A percentile compares a stretch with the other conserved stretches of the same genome.
phyloP scores from a whole-genome alignment of 805 yeast genomes.

The Phaffomyces thermotolerans region DNA sequence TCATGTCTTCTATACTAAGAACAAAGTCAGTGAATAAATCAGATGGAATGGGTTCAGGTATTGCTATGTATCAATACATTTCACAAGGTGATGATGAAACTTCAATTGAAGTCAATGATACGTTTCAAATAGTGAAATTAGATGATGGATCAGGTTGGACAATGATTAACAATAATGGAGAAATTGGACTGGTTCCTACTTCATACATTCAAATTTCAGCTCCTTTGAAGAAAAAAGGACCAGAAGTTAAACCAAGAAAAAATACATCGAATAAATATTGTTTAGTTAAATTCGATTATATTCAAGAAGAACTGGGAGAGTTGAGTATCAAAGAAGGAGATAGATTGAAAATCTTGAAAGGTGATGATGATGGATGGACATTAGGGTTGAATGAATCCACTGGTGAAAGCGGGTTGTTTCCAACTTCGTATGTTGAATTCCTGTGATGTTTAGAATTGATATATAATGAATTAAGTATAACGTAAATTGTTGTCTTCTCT shows the following conservation, averaged over 20 bases:
- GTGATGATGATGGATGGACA: slow-evolving; percentile 93
- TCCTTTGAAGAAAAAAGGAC: slow-evolving; percentile 14
- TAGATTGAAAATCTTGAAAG: slow-evolving; percentile 54
- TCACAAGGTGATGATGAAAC: slow-evolving; percentile 77
- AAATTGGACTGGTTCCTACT: slow-evolving; percentile 80
- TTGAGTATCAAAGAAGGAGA: slow-evolving; percentile 69
- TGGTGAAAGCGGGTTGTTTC: slow-evolving; percentile 65
- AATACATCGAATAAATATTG: slow-evolving; percentile 11
- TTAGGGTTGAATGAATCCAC: slow-evolving; percentile 59
- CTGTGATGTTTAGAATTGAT: too few relatives aligned
- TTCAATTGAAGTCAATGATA: slow-evolving; percentile 52
- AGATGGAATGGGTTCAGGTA: slow-evolving; percentile 21
- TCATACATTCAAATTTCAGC: slow-evolving; percentile 52
- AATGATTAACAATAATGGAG: slow-evolving; percentile 40
- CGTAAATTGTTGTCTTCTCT: too few relatives aligned
- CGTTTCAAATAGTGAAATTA: slow-evolving; percentile 45
- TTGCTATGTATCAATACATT: slow-evolving; percentile 36
- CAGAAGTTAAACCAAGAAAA: slow-evolving; percentile 18
- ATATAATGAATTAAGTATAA: too few relatives aligned
- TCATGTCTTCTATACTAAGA: slow-evolving; percentile 17
- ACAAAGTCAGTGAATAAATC: slow-evolving; percentile 10
- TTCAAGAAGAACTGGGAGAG: slow-evolving; percentile 62
- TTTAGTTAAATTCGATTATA: slow-evolving; percentile 20
- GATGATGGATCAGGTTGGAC: slow-evolving; percentile 96
- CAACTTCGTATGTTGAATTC: slow-evolving; percentile 52